Conservation (phyloP, 192 early-diverging fungal genomes). For the Gaertneriomyces sp. region DNA sequence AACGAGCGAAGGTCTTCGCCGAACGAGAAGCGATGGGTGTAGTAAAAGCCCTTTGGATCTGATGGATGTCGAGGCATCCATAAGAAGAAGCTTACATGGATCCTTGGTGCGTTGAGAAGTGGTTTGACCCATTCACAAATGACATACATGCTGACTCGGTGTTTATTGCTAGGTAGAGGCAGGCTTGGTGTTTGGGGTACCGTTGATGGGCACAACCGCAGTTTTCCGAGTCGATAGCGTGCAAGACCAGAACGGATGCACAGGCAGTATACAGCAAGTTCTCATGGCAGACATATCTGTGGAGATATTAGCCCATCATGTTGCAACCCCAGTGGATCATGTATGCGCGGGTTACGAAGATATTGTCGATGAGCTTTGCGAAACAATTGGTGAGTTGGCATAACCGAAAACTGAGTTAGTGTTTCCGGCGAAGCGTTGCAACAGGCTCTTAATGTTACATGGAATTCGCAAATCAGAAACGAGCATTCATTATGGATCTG, state of each 20-base stretch:
- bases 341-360: conserved; percentile 6
- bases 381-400: conserved; percentile 13
- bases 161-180: not conserved
- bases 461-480: conserved; percentile 10
- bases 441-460: not conserved
- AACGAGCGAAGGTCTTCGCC: conserved; percentile 11
- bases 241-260: not conserved
- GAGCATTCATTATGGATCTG: conserved; percentile 15
- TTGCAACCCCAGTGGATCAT: not conserved
- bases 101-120: not conserved
- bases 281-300: not conserved
- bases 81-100: conserved; percentile 7
- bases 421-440: not conserved
- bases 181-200: not conserved
- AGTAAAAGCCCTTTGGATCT: conserved; percentile 8
- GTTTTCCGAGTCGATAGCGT: not conserved
- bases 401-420: not conserved
- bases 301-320: not conserved
- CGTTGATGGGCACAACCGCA: not conserved
- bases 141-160: not conserved
- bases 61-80: conserved; percentile 2
- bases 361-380: conserved; percentile 12
- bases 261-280: not conserved
- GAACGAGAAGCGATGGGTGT: not conserved
- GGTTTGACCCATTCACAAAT: not conserved